A percentile compares a stretch with the other conserved stretches of the same genome.
Conservation (phyloP, 805 yeast species). For the Candida peoriensis region DNA sequence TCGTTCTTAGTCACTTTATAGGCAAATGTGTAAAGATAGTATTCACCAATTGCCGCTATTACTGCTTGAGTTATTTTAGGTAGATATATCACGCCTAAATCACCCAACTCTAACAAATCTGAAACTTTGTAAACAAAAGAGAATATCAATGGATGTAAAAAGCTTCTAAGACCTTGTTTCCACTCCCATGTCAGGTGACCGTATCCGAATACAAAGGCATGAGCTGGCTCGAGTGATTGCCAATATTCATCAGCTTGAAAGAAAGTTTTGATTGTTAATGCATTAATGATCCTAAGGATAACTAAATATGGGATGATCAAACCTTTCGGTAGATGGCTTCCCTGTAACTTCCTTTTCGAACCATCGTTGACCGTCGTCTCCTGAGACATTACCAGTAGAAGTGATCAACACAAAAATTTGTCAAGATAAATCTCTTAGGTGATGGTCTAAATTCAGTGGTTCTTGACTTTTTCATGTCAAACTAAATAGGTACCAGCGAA, state of each 20-base stretch:
- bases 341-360: neutral
- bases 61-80: conserved; percentile 72
- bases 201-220: conserved; percentile 61
- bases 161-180: conserved; percentile 68
- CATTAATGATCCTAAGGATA: conserved; percentile 51
- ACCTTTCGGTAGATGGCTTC: conserved; percentile 16
- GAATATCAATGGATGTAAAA: conserved; percentile 74
- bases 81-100: conserved; percentile 35
- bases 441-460: no score
- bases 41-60: conserved; percentile 70
- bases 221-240: conserved; percentile 94
- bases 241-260: conserved; percentile 97
- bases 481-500: no score
- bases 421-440: no score
- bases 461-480: no score
- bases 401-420: no score
- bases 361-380: no score
- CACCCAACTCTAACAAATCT: conserved; percentile 28
- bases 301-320: conserved; percentile 28
- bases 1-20: conserved; percentile 28
- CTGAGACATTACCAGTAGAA: no score
- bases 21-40: conserved; percentile 46
- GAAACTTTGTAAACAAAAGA: conserved; percentile 37
- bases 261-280: conserved; percentile 61
- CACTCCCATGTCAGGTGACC: conserved; percentile 97